Conservation (phyloP, 805 yeast genomes). For the Zygosaccharomyces rouxii region DNA sequence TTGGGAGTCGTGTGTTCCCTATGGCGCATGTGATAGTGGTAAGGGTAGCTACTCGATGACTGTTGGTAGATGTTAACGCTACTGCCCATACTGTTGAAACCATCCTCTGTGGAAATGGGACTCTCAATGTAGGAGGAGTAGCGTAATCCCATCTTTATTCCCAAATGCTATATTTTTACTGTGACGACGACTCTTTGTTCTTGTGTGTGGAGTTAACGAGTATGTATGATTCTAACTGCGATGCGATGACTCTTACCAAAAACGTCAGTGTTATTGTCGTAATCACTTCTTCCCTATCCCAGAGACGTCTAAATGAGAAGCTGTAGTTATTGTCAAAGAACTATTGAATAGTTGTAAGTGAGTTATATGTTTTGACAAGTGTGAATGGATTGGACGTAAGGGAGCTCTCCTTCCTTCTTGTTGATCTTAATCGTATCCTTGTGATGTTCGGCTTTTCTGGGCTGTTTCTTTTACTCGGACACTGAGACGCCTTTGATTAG, state of each 20-base stretch:
- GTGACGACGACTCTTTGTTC: background rate
- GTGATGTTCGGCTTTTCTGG: slow-evolving; percentile 12
- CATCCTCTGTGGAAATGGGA: slow-evolving; percentile 12
- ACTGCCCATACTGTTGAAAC: slow-evolving; percentile 8
- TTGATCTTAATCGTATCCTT: slow-evolving; percentile 2
- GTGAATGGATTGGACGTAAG: slow-evolving; percentile 1
- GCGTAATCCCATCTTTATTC: slow-evolving; percentile 25
- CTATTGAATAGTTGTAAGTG: too few species aligned
- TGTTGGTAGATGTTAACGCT: slow-evolving; percentile 12
- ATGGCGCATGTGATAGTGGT: slow-evolving; percentile 8
- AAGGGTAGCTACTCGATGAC: slow-evolving; percentile 11
- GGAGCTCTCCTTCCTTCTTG: slow-evolving; percentile 6
- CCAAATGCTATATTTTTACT: background rate
- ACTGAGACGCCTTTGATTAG: slow-evolving; percentile 1
- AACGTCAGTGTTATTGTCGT: background rate
- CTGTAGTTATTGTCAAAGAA: background rate
- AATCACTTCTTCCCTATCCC: background rate
- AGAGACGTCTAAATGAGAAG: background rate
- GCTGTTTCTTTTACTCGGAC: slow-evolving; percentile 6
- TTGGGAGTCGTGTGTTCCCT: slow-evolving; percentile 13
- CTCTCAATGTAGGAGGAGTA: slow-evolving; percentile 28
- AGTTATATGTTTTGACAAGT: background rate
- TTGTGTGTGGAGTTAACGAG: background rate
- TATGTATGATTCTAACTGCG: background rate
- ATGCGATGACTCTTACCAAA: background rate